phyloP scores from a whole-genome alignment of 495 filamentous ascomycete genomes.

The Xylaria longipes region DNA sequence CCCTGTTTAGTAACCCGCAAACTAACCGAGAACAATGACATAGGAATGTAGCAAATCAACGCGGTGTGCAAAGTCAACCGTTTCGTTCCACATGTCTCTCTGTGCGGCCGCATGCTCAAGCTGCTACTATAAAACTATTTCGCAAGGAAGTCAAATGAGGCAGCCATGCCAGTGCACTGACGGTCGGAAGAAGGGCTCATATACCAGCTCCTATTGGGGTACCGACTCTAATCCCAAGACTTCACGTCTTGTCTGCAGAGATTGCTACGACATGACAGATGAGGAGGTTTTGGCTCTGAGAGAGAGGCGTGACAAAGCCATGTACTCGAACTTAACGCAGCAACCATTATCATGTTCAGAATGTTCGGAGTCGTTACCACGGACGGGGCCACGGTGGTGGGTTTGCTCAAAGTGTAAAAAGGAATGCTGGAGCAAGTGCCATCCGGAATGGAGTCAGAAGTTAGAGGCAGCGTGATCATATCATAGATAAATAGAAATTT shows the following conservation, averaged over 20 bases:
- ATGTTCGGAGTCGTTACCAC: background rate
- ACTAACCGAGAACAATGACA: background rate
- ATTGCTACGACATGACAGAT: background rate
- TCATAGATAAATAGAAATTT: background rate
- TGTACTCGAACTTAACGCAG: slow-evolving; percentile 2
- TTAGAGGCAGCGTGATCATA: background rate
- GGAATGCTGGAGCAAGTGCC: background rate
- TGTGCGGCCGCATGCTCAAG: background rate
- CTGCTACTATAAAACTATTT: background rate
- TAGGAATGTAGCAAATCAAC: background rate
- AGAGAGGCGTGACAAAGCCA: background rate
- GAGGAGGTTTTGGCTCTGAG: background rate
- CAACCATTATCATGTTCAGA: background rate
- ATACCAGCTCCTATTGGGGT: background rate
- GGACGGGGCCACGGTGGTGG: slow-evolving; percentile 8
- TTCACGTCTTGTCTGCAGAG: background rate
- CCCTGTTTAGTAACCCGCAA: background rate
- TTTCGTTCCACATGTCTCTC: background rate
- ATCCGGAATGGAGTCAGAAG: slow-evolving; percentile 5
- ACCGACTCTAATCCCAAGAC: background rate
- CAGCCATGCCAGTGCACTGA: background rate
- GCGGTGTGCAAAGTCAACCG: background rate
- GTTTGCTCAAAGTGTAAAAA: slow-evolving; percentile 8
- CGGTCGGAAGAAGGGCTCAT: background rate
- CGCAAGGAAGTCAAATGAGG: background rate